phyloP scores from a whole-genome alignment of 139 green algal genomes.

The Haematococcus lacustris region DNA sequence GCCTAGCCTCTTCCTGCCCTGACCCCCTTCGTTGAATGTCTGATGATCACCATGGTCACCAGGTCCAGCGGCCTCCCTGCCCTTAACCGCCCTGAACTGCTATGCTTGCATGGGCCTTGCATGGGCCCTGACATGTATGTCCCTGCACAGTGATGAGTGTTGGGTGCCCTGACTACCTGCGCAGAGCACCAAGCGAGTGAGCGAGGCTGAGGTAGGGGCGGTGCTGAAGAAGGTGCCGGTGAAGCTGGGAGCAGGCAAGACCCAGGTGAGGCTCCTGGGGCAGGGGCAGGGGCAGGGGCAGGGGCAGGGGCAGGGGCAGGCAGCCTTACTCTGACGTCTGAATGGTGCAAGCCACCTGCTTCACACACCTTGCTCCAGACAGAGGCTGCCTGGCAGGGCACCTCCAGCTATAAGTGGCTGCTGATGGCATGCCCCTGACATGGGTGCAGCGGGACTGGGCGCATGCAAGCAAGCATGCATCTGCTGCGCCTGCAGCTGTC shows the following conservation, averaged over 20 bases:
- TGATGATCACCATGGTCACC: no score
- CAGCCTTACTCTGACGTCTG: not conserved
- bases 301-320: no score
- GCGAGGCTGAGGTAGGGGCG: conserved; percentile 30
- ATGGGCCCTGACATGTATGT: no score
- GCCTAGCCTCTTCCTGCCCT: no score
- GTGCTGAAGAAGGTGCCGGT: conserved; percentile 34
- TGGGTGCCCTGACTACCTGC: no score
- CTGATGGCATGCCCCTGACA: not conserved
- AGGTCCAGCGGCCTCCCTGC: no score
- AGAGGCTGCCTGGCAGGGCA: not conserved
- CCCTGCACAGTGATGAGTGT: no score
- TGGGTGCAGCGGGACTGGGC: not conserved
- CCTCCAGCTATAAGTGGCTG: not conserved
- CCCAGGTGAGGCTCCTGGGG: conserved; percentile 5
- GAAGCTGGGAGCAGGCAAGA: conserved; percentile 28
- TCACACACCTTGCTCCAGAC: not conserved
- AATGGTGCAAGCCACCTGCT: not conserved
- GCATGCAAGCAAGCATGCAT: not conserved
- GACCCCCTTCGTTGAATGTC: no score
- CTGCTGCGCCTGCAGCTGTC: conserved; percentile 18
- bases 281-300: no score
- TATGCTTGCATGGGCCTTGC: no score
- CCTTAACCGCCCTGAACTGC: no score
- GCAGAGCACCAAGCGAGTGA: no score